Conservation (phyloP, 148 eudicot species). For the Arbutus unedo region DNA sequence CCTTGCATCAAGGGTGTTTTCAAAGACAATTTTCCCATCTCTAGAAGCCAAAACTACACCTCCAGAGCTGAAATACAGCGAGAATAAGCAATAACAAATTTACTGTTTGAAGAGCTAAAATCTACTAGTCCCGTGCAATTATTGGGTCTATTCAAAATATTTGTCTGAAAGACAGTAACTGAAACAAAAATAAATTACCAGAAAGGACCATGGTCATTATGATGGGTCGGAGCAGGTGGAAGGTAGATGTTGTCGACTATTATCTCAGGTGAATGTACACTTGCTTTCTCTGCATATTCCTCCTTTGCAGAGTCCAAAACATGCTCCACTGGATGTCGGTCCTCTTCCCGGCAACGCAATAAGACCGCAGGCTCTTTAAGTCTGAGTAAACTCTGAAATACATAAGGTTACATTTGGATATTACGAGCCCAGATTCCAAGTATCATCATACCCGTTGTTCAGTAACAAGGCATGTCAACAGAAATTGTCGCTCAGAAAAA, state of each 20-base stretch:
- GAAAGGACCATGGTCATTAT: conserved; percentile 53
- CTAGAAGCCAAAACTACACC: no score
- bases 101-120: neutral
- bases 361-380: conserved; percentile 88
- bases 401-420: neutral
- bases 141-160: neutral
- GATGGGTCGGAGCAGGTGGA: conserved; percentile 68
- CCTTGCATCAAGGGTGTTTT: no score
- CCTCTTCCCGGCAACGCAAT: conserved; percentile 83
- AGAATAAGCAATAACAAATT: no score
- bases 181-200: conserved; percentile 46
- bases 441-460: neutral
- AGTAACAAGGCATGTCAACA: neutral
- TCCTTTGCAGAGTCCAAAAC: conserved; percentile 56
- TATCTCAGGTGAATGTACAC: conserved; percentile 71
- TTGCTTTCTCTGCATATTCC: conserved; percentile 72
- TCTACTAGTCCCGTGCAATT: no score
- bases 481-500: no score
- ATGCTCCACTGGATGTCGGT: conserved; percentile 46
- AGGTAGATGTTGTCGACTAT: conserved; percentile 69
- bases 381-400: conserved; percentile 78
- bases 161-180: neutral
- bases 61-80: no score
- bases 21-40: no score
- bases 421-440: neutral